A percentile compares a stretch with the other conserved stretches of the same genome.
phyloP scores from a whole-genome alignment of 164 flowering plant genomes.

The Sextonia rubra region DNA sequence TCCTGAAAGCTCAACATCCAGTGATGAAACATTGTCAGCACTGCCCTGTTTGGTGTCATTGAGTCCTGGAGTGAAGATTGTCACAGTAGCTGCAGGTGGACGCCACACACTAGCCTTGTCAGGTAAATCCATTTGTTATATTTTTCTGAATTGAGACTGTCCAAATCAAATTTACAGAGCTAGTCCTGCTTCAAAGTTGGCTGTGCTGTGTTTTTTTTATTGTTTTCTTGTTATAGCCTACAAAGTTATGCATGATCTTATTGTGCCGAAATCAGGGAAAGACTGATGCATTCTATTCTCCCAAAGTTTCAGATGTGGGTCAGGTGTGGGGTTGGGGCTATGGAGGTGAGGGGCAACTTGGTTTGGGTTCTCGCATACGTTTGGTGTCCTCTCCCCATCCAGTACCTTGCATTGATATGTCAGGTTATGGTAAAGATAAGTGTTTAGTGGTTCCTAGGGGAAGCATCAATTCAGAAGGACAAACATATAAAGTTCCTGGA shows the following conservation, averaged over 20 bases:
- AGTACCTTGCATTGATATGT: constrained; percentile 73
- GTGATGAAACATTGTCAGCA: constrained; percentile 75
- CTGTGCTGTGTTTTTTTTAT: too few species aligned
- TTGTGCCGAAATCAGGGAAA: neutral
- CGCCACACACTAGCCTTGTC: constrained; percentile 93
- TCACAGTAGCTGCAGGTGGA: constrained; percentile 93
- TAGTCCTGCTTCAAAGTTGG: too few species aligned
- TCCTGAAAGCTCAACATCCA: constrained; percentile 65
- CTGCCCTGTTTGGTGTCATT: constrained; percentile 82
- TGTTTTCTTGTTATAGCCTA: too few species aligned
- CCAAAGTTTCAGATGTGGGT: constrained; percentile 79
- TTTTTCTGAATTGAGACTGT: too few species aligned
- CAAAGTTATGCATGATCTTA: too few species aligned
- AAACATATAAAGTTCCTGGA: constrained; percentile 62
- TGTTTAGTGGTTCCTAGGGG: constrained; percentile 44
- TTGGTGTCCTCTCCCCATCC: constrained; percentile 98
- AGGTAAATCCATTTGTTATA: constrained; percentile 40
- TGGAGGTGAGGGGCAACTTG: constrained; percentile 99
- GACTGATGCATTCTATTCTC: constrained; percentile 28
- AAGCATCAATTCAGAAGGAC: constrained; percentile 47
- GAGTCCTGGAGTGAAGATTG: constrained; percentile 77
- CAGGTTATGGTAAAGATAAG: constrained; percentile 47
- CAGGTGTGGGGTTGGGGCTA: constrained; percentile 99
- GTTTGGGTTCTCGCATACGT: constrained; percentile 87
- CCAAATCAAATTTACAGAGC: too few species aligned